A percentile compares a stretch with the other conserved stretches of the same genome.
These are phyloP conservation scores for Fusarium sp. DNA, from an alignment of 2,329 filamentous ascomycete genomes.

Conservation along the genomic window DNA sequence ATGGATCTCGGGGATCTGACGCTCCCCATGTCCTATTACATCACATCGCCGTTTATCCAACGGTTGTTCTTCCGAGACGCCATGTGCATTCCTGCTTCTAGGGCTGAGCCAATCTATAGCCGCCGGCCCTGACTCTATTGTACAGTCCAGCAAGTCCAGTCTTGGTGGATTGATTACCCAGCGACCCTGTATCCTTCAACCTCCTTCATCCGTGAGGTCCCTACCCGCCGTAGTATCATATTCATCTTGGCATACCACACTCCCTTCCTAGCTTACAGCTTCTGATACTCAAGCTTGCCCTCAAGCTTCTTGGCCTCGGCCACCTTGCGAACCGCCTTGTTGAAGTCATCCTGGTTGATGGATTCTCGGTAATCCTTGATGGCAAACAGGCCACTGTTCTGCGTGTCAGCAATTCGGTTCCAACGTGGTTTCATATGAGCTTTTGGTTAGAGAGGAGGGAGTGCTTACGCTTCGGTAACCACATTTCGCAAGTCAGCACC, in stretches of 20 bases:
- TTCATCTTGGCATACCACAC: conserved; percentile 17
- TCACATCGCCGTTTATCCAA: background rate
- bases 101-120: conserved; percentile 39
- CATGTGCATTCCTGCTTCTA: conserved; percentile 44
- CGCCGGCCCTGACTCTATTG: conserved; percentile 42
- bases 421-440: background rate
- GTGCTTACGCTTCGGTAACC: conserved; percentile 95
- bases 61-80: conserved; percentile 38
- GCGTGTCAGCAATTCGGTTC: conserved; percentile 40
- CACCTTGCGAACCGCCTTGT: conserved; percentile 98
- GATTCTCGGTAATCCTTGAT: conserved; percentile 98
- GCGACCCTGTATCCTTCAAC: conserved; percentile 30
- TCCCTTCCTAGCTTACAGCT: conserved; percentile 70
- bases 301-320: conserved; percentile 98
- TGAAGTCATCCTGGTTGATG: conserved; percentile 99
- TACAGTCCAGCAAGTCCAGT: conserved; percentile 45
- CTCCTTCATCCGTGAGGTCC: conserved; percentile 20
- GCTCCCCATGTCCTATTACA: background rate
- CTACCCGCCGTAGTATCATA: conserved; percentile 22
- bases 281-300: conserved; percentile 98
- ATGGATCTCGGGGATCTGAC: conserved; percentile 19
- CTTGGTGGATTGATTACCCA: conserved; percentile 43
- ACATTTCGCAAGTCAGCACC: conserved; percentile 98
- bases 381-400: conserved; percentile 85
- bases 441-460: background rate